Base-by-base conservation (phyloP, 768 basidiomycete species). In the Exsudoporus frostii region DNA sequence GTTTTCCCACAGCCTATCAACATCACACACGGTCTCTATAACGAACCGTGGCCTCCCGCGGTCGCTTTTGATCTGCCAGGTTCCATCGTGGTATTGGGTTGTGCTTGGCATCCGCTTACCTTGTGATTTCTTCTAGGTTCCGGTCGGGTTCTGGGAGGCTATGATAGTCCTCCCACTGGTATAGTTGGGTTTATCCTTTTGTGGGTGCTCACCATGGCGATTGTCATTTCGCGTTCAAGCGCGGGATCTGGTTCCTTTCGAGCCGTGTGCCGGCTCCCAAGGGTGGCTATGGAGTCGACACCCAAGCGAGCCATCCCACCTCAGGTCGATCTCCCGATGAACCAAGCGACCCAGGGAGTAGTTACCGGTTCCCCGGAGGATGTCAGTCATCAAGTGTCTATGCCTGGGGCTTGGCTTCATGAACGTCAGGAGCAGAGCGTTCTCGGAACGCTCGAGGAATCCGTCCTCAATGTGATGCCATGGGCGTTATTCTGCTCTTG, bases 331-430 rank as follows among this genome's bases (percentile, higher is more conserved):
- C 11, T 14, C 6, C 14, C n/a, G 4, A 30, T 5, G 7, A 2
- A 36, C 10, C 14, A 44, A 4, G 27, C 5, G 32, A 32, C 11
- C 13, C 39, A 7, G 4, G 0, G 17, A 7, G 15, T 29, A 27
- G 7, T 22, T n/a, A 0, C 17, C 5, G n/a, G 37, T 27, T 19
- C 14, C 5, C 8, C 10, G 2, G 37, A 27, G 39, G 33, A 41
- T 22, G 20, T 36, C 22, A 34, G 13, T 7, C 33, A 10, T n/a
- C 43, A 34, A 47, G 11, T 3, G 17, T 17, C 33, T 17, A 51
- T 55, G 36, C 40, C 55, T 19, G 51, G 55, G 0, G 27, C 58
- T 4, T 55, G 64, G 54, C 7, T 45, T n/a, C 5, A n/a, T 1
- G 50, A 36, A 32, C 30, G 20, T 41, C 40, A 2, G 8, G 30